Percentiles rank a stretch among this genome's conserved stretches.
These are phyloP conservation scores for Craterostigma plantagineum DNA, from an alignment of 257 asterid genomes.

Conservation along the genomic window DNA sequence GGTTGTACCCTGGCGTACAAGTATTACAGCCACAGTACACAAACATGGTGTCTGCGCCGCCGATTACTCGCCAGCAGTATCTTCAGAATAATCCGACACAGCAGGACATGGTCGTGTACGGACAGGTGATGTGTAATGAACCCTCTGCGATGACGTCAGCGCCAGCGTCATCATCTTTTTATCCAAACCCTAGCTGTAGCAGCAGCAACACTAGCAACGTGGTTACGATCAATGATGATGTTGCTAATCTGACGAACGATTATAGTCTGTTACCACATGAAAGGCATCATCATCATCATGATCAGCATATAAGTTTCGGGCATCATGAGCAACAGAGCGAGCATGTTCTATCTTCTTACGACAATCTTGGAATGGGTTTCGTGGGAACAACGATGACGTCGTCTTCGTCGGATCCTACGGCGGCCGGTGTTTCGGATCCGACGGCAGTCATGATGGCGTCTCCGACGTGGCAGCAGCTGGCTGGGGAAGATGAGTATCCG, in stretches of 20 bases:
- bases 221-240: not conserved
- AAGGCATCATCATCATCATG: not conserved
- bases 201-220: too few relatives aligned
- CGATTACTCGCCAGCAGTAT: constrained; percentile 4
- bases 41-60: constrained; percentile 3
- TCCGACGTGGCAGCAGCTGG: constrained; percentile 40
- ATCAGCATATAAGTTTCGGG: too few relatives aligned
- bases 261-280: constrained; percentile 7
- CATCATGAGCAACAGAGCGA: constrained; percentile 31
- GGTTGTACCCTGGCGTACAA: constrained; percentile 33
- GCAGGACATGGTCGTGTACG: too few relatives aligned
- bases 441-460: not conserved
- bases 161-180: constrained; percentile 10
- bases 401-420: constrained; percentile 17
- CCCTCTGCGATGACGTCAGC: constrained; percentile 3
- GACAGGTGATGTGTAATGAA: too few relatives aligned
- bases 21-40: constrained; percentile 35
- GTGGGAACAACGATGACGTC: constrained; percentile 15
- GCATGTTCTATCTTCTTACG: constrained; percentile 20
- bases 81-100: constrained; percentile 13
- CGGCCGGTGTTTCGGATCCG: constrained; percentile 16
- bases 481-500: constrained; percentile 34
- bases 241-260: constrained; percentile 7
- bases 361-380: constrained; percentile 11
- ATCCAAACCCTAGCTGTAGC: constrained; percentile 29